A percentile compares a stretch with the other conserved stretches of the same genome.
Conservation (phyloP, 495 filamentous ascomycete genomes). For the Lophiotrema nucula region DNA sequence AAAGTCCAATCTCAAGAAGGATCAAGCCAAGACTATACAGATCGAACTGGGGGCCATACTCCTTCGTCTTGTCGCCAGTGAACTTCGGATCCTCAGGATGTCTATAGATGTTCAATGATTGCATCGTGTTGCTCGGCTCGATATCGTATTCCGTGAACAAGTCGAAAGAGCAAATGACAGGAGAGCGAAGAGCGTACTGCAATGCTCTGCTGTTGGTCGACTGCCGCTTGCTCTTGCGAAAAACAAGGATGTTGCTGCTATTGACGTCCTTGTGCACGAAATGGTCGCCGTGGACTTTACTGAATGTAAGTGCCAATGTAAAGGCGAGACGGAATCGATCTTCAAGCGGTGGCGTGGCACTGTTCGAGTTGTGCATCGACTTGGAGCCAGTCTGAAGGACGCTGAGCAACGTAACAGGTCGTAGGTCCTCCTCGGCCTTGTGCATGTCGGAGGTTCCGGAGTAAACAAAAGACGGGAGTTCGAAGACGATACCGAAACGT, state of each 20-base stretch:
- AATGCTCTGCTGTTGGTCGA: conserved; percentile 29
- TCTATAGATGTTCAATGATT: conserved; percentile 61
- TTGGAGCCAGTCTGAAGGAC: conserved; percentile 55
- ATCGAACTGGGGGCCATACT: conserved; percentile 61
- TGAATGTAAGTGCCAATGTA: conserved; percentile 71
- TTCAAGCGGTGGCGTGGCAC: conserved; percentile 58
- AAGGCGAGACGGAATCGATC: conserved; percentile 82
- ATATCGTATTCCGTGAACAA: conserved; percentile 70
- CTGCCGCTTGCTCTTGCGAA: conserved; percentile 50
- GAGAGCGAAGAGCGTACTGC: conserved; percentile 57
- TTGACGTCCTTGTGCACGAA: conserved; percentile 79
- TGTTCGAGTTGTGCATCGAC: conserved; percentile 48
- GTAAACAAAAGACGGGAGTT: conserved; percentile 59
- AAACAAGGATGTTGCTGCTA: conserved; percentile 77
- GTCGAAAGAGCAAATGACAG: conserved; percentile 77
- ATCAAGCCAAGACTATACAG: conserved; percentile 82
- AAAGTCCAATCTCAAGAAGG: conserved; percentile 82
- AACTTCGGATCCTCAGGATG: conserved; percentile 58
- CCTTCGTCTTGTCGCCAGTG: conserved; percentile 19
- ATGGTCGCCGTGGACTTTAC: conserved; percentile 72
- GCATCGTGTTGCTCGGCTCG: conserved; percentile 47
- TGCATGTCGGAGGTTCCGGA: conserved; percentile 53
- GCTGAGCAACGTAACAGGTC: conserved; percentile 54
- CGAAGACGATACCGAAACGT: conserved; percentile 78
- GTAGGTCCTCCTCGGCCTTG: conserved; percentile 45